These are phyloP conservation scores for Pyronema omphalodes DNA, from an alignment of 495 filamentous ascomycete species.

Conservation along the genomic window DNA sequence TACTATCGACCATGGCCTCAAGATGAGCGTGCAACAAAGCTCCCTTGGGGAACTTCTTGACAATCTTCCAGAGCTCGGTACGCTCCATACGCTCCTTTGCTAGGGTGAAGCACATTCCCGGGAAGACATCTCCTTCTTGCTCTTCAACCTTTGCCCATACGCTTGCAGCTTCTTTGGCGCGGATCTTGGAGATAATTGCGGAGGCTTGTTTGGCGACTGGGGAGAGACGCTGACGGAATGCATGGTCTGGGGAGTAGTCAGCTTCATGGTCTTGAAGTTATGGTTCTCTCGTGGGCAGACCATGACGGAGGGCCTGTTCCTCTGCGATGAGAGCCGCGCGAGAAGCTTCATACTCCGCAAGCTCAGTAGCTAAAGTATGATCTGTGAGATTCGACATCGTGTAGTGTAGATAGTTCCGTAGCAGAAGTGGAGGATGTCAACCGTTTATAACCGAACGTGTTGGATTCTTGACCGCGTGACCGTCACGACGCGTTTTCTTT, in stretches of 20 bases:
- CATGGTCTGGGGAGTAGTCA: slow-evolving; percentile 30
- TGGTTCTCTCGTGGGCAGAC: slow-evolving; percentile 28
- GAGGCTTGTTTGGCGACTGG: slow-evolving; percentile 57
- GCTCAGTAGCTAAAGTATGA: not conserved
- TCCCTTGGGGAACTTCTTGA: slow-evolving; percentile 78
- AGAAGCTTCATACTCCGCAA: slow-evolving; percentile 45
- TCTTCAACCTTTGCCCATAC: slow-evolving; percentile 59
- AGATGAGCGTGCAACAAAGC: slow-evolving; percentile 74
- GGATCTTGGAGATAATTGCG: slow-evolving; percentile 58
- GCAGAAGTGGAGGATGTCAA: no score
- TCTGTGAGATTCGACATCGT: no score
- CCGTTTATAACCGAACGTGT: no score
- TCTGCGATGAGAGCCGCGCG: slow-evolving; percentile 59
- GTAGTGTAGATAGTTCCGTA: no score
- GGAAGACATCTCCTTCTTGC: slow-evolving; percentile 42
- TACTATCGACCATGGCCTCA: slow-evolving; percentile 66
- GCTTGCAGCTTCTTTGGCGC: slow-evolving; percentile 50
- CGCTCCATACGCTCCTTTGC: slow-evolving; percentile 63
- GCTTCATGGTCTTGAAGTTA: not conserved
- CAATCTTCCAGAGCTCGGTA: slow-evolving; percentile 69
- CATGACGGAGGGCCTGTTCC: slow-evolving; percentile 68
- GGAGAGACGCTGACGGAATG: slow-evolving; percentile 49
- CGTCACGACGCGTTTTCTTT: no score
- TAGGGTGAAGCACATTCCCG: slow-evolving; percentile 75
- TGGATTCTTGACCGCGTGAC: no score